phyloP scores from a whole-genome alignment of 306 rosid species.

The Astragalus glycyphyllos region DNA sequence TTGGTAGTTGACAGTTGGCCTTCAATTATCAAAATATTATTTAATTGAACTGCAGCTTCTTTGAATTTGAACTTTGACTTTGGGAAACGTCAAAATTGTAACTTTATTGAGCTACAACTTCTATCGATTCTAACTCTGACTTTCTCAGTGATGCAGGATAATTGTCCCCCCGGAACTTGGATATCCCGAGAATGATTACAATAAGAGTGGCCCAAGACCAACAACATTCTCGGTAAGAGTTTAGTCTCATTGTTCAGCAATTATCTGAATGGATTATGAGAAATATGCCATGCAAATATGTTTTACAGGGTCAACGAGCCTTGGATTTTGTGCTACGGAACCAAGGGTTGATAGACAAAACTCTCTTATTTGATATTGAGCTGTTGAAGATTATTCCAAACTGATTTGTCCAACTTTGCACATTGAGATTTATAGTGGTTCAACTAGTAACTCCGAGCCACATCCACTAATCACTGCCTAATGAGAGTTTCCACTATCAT shows the following conservation, averaged over 20 bases:
- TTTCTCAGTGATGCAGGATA: slow-evolving; percentile 79
- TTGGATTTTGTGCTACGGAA: slow-evolving; percentile 91
- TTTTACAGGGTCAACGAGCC: slow-evolving; percentile 91
- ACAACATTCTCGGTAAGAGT: slow-evolving; percentile 85
- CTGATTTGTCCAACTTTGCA: slow-evolving; percentile 46
- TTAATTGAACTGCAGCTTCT: slow-evolving; percentile 39
- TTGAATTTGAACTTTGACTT: slow-evolving; percentile 24
- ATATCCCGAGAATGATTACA: slow-evolving; percentile 89
- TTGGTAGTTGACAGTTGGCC: neutral
- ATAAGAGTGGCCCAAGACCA: slow-evolving; percentile 84
- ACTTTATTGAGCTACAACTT: slow-evolving; percentile 29
- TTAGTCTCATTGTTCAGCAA: slow-evolving; percentile 27
- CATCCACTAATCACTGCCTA: too few relatives aligned
- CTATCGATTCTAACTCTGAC: slow-evolving; percentile 22
- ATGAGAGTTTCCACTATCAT: too few relatives aligned
- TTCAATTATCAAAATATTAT: slow-evolving; percentile 6
- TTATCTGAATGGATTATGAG: slow-evolving; percentile 35
- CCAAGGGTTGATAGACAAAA: slow-evolving; percentile 97
- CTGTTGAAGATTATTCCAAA: slow-evolving; percentile 82
- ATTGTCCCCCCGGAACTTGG: slow-evolving; percentile 97
- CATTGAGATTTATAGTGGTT: too few relatives aligned
- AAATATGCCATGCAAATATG: slow-evolving; percentile 43
- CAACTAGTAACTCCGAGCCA: too few relatives aligned
- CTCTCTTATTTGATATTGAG: slow-evolving; percentile 93
- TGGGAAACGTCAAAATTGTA: slow-evolving; percentile 1